Conservation (phyloP, 805 yeast species). For the Sugiyamaella lignohabitans region DNA sequence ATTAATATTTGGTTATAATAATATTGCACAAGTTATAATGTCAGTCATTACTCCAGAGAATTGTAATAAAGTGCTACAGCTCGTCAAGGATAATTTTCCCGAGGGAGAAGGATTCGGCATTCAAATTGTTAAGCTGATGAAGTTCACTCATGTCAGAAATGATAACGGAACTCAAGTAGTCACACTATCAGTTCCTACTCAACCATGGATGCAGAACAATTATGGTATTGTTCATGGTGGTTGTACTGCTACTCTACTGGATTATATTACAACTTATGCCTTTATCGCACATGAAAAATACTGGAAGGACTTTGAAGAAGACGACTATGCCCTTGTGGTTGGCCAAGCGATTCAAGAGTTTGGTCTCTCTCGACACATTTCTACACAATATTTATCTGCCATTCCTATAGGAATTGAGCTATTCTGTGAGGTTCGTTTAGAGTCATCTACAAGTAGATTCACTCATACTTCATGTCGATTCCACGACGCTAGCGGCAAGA, state of each 20-base stretch:
- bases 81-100: neutral
- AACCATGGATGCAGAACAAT: constrained; percentile 19
- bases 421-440: constrained; percentile 20
- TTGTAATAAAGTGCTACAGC: neutral
- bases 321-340: constrained; percentile 14
- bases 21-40: no score
- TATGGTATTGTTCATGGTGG: constrained; percentile 31
- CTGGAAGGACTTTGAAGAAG: constrained; percentile 17
- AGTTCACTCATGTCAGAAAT: neutral
- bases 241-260: constrained; percentile 27
- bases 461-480: constrained; percentile 19
- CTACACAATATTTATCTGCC: constrained; percentile 27
- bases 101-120: neutral
- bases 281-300: constrained; percentile 22
- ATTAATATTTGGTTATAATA: no score
- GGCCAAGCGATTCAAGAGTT: constrained; percentile 11
- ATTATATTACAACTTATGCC: constrained; percentile 23
- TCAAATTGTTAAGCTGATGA: no score
- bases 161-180: constrained; percentile 11
- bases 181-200: constrained; percentile 20
- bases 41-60: no score
- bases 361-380: constrained; percentile 27
- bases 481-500: constrained; percentile 18
- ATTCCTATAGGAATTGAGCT: constrained; percentile 24
- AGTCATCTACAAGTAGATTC: constrained; percentile 26